Percentiles rank a stretch among this genome's conserved stretches.
Evolutionary conservation across 176 grass and related monocot species (phyloP).

Genomic region (Raddia guianensis): DNA sequence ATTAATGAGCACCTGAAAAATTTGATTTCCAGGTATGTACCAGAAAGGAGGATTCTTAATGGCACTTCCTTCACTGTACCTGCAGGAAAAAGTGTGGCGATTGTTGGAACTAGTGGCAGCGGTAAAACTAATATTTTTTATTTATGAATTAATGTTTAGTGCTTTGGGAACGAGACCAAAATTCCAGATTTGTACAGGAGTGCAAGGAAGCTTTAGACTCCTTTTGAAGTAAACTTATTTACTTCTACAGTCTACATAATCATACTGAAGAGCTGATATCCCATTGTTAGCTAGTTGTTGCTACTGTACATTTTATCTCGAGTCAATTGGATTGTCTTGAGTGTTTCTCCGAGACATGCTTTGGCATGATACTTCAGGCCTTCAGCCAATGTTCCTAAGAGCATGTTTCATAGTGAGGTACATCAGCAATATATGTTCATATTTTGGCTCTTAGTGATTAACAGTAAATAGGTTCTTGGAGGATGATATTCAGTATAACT

Average conservation of each 20-base stretch:
- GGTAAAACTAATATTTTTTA: constrained; percentile 55
- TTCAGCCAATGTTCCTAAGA: constrained; percentile 16
- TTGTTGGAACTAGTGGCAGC: constrained; percentile 97
- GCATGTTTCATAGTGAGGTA: not conserved
- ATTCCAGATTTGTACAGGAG: constrained; percentile 13
- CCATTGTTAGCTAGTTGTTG: constrained; percentile 2
- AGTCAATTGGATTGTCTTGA: constrained; percentile 11
- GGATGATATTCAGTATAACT: not conserved
- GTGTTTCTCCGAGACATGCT: not conserved
- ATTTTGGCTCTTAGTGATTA: not conserved
- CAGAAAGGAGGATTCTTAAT: constrained; percentile 92
- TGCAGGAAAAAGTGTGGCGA: constrained; percentile 87
- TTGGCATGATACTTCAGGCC: constrained; percentile 3
- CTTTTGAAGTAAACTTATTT: constrained; percentile 5
- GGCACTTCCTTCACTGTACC: constrained; percentile 86
- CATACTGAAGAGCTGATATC: not conserved
- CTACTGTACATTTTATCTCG: not conserved
- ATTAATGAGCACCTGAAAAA: constrained; percentile 27
- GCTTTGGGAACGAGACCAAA: constrained; percentile 6
- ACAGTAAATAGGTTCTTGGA: not conserved
- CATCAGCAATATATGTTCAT: constrained; percentile 18
- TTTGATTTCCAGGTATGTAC: constrained; percentile 78
- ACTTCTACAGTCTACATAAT: constrained; percentile 17
- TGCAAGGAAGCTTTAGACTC: not conserved
- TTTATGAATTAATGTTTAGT: constrained; percentile 5